phyloP scores from a whole-genome alignment of 371 early-diverging fungal genomes.

The Dichotomocladium elegans region DNA sequence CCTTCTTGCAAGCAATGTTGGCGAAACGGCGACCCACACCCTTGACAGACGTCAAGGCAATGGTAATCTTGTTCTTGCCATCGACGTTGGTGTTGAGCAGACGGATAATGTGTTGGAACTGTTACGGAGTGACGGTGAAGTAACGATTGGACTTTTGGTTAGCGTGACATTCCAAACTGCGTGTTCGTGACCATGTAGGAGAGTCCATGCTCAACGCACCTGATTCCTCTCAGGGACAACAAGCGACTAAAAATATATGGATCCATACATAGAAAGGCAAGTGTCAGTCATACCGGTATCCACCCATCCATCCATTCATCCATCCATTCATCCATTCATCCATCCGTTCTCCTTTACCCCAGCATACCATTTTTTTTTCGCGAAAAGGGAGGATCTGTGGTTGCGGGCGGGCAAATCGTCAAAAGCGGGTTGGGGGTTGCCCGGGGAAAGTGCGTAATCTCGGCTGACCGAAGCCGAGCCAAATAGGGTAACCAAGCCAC shows the following conservation, averaged over 20 bases:
- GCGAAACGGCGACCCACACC: conserved; percentile 99
- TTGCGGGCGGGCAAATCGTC: too few relatives aligned
- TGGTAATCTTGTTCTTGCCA: conserved; percentile 94
- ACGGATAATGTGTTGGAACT: conserved; percentile 99
- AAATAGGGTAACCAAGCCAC: not conserved
- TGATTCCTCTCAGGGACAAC: conserved; percentile 83
- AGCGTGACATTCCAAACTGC: too few relatives aligned
- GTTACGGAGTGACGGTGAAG: not conserved
- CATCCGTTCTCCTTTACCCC: not conserved
- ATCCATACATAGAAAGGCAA: conserved; percentile 5
- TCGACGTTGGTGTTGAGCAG: conserved; percentile 99
- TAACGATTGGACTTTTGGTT: not conserved
- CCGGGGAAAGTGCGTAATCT: not conserved
- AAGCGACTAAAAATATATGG: conserved; percentile 72
- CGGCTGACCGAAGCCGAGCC: not conserved
- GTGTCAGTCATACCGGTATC: not conserved
- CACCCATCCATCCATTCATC: conserved; percentile 8
- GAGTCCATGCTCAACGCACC: conserved; percentile 2
- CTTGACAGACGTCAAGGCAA: conserved; percentile 96
- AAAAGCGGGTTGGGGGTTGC: not conserved
- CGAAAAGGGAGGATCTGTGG: not conserved
- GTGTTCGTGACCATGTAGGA: too few relatives aligned
- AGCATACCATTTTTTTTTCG: not conserved
- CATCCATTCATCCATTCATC: conserved; percentile 6
- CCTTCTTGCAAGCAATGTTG: conserved; percentile 97